Percentiles rank a stretch among this genome's conserved stretches.
phyloP scores from a whole-genome alignment of 257 asterid genomes.

The Plantago major region DNA sequence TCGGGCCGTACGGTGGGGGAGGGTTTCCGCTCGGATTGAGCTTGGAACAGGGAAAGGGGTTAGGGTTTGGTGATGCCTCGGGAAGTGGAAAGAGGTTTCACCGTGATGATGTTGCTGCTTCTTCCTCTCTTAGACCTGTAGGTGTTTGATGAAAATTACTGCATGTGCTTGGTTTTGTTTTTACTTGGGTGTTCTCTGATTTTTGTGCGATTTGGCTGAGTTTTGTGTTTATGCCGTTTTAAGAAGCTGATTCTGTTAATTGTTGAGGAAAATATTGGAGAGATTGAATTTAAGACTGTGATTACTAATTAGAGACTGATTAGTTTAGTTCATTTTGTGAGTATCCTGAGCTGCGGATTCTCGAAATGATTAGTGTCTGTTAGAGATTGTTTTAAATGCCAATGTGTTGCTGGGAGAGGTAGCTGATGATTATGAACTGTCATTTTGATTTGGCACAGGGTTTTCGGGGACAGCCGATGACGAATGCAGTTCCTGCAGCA shows the following conservation, averaged over 20 bases:
- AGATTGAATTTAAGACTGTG: too few species aligned
- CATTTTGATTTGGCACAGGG: constrained; percentile 38
- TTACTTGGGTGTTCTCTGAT: too few species aligned
- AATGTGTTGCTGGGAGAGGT: too few species aligned
- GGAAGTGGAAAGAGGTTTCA: constrained; percentile 60
- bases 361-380: not conserved
- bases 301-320: too few species aligned
- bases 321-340: too few species aligned
- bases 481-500: constrained; percentile 46
- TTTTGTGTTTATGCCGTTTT: not conserved
- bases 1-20: constrained; percentile 36
- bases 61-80: constrained; percentile 55
- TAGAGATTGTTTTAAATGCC: constrained; percentile 3
- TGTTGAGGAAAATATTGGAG: not conserved
- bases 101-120: constrained; percentile 47
- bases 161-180: not conserved
- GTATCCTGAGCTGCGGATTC: too few species aligned
- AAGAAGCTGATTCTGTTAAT: too few species aligned
- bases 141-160: constrained; percentile 1
- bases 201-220: not conserved
- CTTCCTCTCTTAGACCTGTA: constrained; percentile 61
- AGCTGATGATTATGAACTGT: too few species aligned
- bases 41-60: constrained; percentile 76
- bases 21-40: constrained; percentile 91
- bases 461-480: constrained; percentile 74